Evolutionary conservation across 352 stramenopile species (phyloP), one percentile per base, ranked within the genome.

Genomic region (Phytophthora cryptogea): DNA sequence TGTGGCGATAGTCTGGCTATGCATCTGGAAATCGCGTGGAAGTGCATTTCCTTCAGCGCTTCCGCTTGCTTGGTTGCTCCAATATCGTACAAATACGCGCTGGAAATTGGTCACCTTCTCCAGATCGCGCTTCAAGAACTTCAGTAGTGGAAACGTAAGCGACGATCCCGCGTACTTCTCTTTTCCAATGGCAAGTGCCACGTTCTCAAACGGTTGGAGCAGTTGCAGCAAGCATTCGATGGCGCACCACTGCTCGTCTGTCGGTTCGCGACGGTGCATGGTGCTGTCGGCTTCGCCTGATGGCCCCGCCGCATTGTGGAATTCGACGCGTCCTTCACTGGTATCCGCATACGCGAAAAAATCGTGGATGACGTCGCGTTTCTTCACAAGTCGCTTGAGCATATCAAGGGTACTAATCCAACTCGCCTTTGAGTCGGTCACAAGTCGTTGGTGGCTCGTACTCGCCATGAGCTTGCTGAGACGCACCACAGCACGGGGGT

Each of bases 381-480:
- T 75, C 23, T 74, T 70, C 31, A 79, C 32, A n/a, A 82, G 44
- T 2, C 70, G 63, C 36, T 77, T 75, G 20, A 82, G 67, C 73
- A 82, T 82, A 27, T 78, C 73, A n/a, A 82, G 52, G 0, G 73
- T 77, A 39, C 63, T 79, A 28, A 79, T 56, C 73, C 73, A 82
- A 28, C 70, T 78, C 43, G 51, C 59, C 50, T 79, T 82, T 5
- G 56, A 63, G 41, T 82, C 73, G 4, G 68, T 72, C 13, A 82
- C 68, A 37, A 79, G 63, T 5, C 68, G 67, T 26, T 77, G 55
- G 30, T 74, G 72, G 17, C 63, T 74, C 8, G 66, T 69, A 3
- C 70, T 54, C 6, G 68, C 57, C 42, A 59, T 68, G 14, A 82
- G 68, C 50, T 82, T 82, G 54, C 58, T 50, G 20, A 82, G 58